Base-by-base conservation (phyloP, 345 rosid genomes). In the Limnanthes douglasii region DNA sequence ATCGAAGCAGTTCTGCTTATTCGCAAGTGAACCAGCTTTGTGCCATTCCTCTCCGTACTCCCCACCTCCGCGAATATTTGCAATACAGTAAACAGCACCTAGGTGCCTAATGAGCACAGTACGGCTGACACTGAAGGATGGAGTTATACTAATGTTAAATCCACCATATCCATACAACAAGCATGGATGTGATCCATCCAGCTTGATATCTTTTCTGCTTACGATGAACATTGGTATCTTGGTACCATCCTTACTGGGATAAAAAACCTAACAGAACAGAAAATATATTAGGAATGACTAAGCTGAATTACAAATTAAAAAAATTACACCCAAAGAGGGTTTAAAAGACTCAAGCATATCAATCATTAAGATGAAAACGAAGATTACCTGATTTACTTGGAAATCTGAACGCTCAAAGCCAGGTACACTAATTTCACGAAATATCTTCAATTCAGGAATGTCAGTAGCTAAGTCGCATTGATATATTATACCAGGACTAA, bases 41-140 rank as follows among this genome's bases (percentile, higher is more conserved):
- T 90, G 94, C 98, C 98, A 84, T 52, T 80, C 88, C 66, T 84
- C 92, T 28, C 96, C 98, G 34, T 90, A 84, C 59, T 84, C 98
- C 41, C 96, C 98, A 19, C 98, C 98, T 19, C 98, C 98, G 11
- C 96, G 96, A 11, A 84, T 68, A 50, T 74, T 90, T 37, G 92
- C 94, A 43, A 90, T 46, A 56, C 94, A 84, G 55, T 42, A 66
- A 35, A 90, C 77, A 37, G 55, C 74, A 46, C 94, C 96, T 22
- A 90, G 62, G 61, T 90, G 75, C 51, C 69, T 75, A 18, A 61
- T 46, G n/a, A 80, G 92, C 26, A 73, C 66, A 5, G 59, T 63
- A 2, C 96, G 93, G 22, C 61, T 51, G n/a, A 67, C 74, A 31
- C 69, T 73, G 29, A 84, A 90, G 15, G 66, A 72, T 3, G 96